Base-by-base conservation (phyloP, 2,329 filamentous ascomycete species). In the Alternaria longipes region DNA sequence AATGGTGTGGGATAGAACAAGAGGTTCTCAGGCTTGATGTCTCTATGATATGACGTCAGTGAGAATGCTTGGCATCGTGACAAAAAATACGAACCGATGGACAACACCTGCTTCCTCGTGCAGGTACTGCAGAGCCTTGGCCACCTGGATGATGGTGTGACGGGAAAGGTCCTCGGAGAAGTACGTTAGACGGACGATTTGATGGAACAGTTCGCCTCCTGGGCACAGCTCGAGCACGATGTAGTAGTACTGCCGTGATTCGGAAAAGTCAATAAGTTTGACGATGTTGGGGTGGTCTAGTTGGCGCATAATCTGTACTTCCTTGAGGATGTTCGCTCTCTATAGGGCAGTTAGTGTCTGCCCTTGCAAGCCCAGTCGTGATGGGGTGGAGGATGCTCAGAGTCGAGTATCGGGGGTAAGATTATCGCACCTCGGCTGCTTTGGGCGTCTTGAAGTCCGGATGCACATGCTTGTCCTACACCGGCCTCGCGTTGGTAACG, bases 21-120 rank as follows among this genome's bases (percentile, higher is more conserved):
- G 56, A 99, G 89, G 74, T 99, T 99, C 80, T 99, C 95, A 0
- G 95, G 95, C 81, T 99, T 99, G 81, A 99, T 99, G 77, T 97
- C 94, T 80, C 93, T 97, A 74, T 41, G 50, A 47, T 49, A 77
- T 74, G 67, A 78, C 71, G 76, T 83, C 73, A 83, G 79, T 61
- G 11, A 54, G 4, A 22, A 36, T 20, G 34, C 55, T 62, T 62
- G 59, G 46, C 56, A 32, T 18, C 18, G 36, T 11, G 32, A 45
- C 47, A 4, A 42, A 34, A 34, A 49, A 50, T 56, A 74, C 90
- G 77, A 85, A 98, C 95, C 95, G 92, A 84, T 99, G 95, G 66
- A 99, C 95, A 59, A 99, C 93, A 57, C 95, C 95, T 67, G 90
- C 93, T 72, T 95, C 92, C 76, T 98, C 95, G 72, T 99, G 95